Percentiles rank a stretch among this genome's conserved stretches.
Evolutionary conservation across 208 protist genomes (phyloP).

Genomic region (Trypanosomatidae sp.): DNA sequence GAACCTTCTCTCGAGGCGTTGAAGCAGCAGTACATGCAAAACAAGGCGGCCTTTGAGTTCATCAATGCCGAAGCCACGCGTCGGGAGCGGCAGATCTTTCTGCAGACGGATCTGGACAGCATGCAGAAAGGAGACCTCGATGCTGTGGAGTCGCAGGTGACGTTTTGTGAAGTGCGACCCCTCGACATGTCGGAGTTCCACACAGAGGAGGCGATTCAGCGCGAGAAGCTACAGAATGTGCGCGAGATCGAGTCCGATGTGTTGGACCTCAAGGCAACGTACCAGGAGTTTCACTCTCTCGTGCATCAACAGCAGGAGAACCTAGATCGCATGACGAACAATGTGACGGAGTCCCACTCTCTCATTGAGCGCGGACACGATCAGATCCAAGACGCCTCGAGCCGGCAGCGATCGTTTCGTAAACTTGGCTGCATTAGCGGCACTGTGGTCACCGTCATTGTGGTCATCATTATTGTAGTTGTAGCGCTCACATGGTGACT

Average conservation of each 20-base stretch:
- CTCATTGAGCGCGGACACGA: slow-evolving; percentile 57
- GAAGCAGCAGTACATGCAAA: slow-evolving; percentile 41
- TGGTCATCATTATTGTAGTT: slow-evolving; percentile 55
- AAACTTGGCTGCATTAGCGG: slow-evolving; percentile 66
- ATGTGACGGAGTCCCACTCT: slow-evolving; percentile 55
- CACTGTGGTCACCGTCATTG: slow-evolving; percentile 52
- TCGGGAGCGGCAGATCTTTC: slow-evolving; percentile 61
- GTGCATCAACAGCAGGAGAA: slow-evolving; percentile 69
- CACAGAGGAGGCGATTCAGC: slow-evolving; percentile 75
- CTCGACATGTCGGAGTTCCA: slow-evolving; percentile 63
- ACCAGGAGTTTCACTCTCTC: slow-evolving; percentile 75
- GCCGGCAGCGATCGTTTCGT: slow-evolving; percentile 49
- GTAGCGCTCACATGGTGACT: slow-evolving; percentile 26
- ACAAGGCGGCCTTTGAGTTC: slow-evolving; percentile 38
- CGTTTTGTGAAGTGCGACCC: slow-evolving; percentile 41
- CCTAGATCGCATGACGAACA: slow-evolving; percentile 49
- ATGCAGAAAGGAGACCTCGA: slow-evolving; percentile 14
- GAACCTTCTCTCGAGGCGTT: slow-evolving; percentile 33
- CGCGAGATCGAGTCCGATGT: slow-evolving; percentile 75
- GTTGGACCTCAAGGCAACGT: slow-evolving; percentile 69
- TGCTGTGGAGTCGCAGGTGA: slow-evolving; percentile 32
- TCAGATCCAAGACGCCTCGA: slow-evolving; percentile 58
- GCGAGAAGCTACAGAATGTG: slow-evolving; percentile 66
- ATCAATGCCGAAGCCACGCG: slow-evolving; percentile 51
- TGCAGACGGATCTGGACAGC: slow-evolving; percentile 16